Evolutionary conservation across 768 basidiomycete species (phyloP).

Genomic region (Phaffia tasmanica): DNA sequence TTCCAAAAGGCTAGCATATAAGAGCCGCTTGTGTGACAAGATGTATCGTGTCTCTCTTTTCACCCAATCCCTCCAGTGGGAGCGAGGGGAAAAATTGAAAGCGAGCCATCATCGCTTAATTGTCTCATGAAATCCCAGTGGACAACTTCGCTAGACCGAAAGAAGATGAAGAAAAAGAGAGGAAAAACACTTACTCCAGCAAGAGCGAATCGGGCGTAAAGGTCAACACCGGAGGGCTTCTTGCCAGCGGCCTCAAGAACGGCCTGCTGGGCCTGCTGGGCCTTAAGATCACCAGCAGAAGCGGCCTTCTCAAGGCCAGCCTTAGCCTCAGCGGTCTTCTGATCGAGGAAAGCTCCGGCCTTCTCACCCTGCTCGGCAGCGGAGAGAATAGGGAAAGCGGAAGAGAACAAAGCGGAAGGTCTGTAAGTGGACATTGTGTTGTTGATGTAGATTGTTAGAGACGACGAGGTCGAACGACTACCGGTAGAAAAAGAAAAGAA

Average conservation of each 20-base stretch:
- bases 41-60: neutral
- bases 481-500: no score
- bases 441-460: no score
- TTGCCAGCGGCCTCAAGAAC: slow-evolving; percentile 17
- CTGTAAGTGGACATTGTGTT: slow-evolving; percentile 2
- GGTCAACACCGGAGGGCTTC: slow-evolving; percentile 30
- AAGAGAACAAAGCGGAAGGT: slow-evolving; percentile 22
- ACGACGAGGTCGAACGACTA: no score
- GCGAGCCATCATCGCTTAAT: no score
- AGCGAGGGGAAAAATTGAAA: no score
- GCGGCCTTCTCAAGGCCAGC: neutral
- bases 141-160: neutral
- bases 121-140: no score
- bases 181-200: neutral
- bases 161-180: neutral
- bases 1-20: neutral
- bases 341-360: slow-evolving; percentile 18
- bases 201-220: slow-evolving; percentile 31
- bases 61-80: neutral
- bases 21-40: neutral
- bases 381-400: slow-evolving; percentile 27
- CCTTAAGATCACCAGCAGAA: slow-evolving; percentile 24
- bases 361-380: slow-evolving; percentile 28
- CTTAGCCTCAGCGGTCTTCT: slow-evolving; percentile 6
- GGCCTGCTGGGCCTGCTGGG: slow-evolving; percentile 18